A percentile compares a stretch with the other conserved stretches of the same genome.
Conservation (phyloP, 495 filamentous ascomycete species). For the Cryomyces minteri region DNA sequence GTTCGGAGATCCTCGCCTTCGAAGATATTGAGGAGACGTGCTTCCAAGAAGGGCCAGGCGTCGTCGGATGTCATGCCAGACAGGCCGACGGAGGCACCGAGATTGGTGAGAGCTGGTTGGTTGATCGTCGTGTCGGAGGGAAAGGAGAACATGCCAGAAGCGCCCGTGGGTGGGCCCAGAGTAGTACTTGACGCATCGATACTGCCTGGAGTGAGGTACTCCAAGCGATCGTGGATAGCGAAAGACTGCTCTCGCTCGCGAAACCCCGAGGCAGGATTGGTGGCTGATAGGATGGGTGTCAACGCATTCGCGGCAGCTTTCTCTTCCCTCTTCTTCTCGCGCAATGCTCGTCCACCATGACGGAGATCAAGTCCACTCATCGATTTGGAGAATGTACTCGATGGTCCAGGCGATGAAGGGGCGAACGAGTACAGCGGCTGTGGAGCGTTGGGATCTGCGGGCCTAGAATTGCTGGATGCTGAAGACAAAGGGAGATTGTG, state of each 20-base stretch:
- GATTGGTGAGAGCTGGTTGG: conserved; percentile 4
- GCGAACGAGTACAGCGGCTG: conserved; percentile 69
- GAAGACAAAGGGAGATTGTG: conserved; percentile 69
- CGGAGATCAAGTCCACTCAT: conserved; percentile 69
- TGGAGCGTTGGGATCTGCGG: conserved; percentile 67
- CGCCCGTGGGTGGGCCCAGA: conserved; percentile 11
- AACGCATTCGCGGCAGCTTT: conserved; percentile 30
- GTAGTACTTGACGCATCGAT: conserved; percentile 1
- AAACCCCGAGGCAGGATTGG: conserved; percentile 7
- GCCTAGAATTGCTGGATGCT: conserved; percentile 73
- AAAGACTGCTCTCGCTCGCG: conserved; percentile 15
- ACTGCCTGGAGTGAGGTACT: conserved; percentile 9
- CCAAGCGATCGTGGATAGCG: conserved; percentile 13
- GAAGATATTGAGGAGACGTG: conserved; percentile 77
- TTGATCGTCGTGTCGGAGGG: conserved; percentile 6
- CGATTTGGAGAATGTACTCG: conserved; percentile 53
- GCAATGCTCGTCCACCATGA: conserved; percentile 67
- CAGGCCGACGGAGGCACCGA: conserved; percentile 37
- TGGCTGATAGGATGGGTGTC: conserved; percentile 17
- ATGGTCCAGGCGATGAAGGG: conserved; percentile 49
- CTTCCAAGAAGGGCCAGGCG: conserved; percentile 89
- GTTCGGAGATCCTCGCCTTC: conserved; percentile 79
- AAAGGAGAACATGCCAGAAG: conserved; percentile 5
- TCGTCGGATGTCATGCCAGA: conserved; percentile 76
- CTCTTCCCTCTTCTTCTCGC: conserved; percentile 81